These are phyloP conservation scores for Sporothrix phasma DNA, from an alignment of 2,329 filamentous ascomycete genomes.

Conservation along the genomic window DNA sequence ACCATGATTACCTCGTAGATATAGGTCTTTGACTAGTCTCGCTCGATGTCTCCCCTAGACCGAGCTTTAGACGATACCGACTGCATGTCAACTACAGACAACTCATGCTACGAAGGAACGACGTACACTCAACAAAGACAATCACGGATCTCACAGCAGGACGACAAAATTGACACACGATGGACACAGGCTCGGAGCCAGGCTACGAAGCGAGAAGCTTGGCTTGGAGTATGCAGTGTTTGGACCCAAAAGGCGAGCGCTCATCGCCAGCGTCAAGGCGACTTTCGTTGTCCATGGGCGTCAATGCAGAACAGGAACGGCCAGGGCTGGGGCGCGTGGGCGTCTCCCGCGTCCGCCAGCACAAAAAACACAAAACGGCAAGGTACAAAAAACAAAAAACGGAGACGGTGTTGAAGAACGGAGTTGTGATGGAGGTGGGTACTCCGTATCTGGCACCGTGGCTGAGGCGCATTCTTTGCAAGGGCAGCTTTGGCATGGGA, in stretches of 20 bases:
- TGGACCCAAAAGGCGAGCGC: background rate
- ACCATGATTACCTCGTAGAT: no score
- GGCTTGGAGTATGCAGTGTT: background rate
- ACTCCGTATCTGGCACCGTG: background rate
- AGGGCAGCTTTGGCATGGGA: background rate
- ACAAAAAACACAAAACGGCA: no score
- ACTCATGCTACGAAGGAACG: no score
- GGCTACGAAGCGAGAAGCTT: background rate
- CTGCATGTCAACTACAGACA: no score
- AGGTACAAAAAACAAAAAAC: background rate
- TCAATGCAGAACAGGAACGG: background rate
- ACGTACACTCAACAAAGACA: background rate
- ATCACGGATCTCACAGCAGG: no score
- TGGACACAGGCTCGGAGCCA: background rate
- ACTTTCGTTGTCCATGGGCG: no score
- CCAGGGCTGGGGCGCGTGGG: background rate
- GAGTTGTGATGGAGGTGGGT: background rate
- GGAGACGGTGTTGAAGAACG: background rate
- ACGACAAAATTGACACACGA: no score
- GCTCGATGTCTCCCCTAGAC: no score
- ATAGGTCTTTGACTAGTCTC: no score
- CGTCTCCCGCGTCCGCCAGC: background rate
- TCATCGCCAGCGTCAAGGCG: no score
- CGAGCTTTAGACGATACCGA: no score
- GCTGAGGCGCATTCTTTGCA: background rate